Conservation (phyloP, 192 early-diverging fungal species). For the Entomortierella lignicola region DNA sequence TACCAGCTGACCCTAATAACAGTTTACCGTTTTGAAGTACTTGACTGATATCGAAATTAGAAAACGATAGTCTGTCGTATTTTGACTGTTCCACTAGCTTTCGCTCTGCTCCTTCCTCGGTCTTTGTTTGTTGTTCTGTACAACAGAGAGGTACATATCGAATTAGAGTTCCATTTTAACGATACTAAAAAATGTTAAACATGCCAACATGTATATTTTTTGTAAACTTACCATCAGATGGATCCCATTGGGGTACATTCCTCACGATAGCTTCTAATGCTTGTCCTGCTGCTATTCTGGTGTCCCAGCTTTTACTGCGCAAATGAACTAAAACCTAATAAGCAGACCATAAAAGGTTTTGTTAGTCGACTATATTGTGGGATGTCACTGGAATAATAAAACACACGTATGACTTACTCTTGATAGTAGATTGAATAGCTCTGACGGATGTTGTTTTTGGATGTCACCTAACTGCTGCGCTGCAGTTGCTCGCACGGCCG, state of each 20-base stretch:
- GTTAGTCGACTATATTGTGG: background rate
- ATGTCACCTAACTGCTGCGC: conserved; percentile 96
- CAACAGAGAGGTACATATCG: background rate
- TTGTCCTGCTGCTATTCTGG: conserved; percentile 92
- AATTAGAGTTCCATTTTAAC: background rate
- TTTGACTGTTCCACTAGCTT: conserved; percentile 22
- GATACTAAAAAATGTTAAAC: too few relatives aligned
- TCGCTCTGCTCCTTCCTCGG: conserved; percentile 21
- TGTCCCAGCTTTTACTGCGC: conserved; percentile 93
- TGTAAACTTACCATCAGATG: conserved; percentile 47
- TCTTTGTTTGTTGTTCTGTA: conserved; percentile 27
- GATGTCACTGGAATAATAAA: too few relatives aligned
- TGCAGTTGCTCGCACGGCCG: conserved; percentile 87
- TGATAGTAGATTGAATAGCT: conserved; percentile 88
- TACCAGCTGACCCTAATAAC: conserved; percentile 87
- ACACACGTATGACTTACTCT: conserved; percentile 52
- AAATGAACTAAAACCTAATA: conserved; percentile 85
- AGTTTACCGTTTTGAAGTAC: conserved; percentile 83
- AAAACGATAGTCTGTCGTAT: conserved; percentile 77
- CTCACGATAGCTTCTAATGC: conserved; percentile 92
- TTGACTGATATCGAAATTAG: conserved; percentile 83
- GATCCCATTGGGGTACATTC: conserved; percentile 91
- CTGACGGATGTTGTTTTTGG: conserved; percentile 92
- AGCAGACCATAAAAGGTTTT: background rate
- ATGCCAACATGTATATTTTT: background rate